Conservation (phyloP, 2,329 filamentous ascomycete genomes). For the Myrmaecium sp. region DNA sequence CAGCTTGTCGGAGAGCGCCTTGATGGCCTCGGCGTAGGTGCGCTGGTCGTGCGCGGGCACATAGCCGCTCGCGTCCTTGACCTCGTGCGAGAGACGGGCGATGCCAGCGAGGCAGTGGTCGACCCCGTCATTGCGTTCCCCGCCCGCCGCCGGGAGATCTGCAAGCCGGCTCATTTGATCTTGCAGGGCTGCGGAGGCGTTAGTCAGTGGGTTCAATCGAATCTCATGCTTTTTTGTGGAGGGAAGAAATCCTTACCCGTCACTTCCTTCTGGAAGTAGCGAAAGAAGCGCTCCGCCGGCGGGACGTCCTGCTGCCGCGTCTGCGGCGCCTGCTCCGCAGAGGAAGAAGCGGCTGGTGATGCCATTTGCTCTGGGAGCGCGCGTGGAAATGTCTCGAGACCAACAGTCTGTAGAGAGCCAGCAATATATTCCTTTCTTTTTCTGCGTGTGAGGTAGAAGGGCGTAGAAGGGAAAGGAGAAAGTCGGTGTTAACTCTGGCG, state of each 20-base stretch:
- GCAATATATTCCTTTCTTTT: no score
- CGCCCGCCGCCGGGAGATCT: slow-evolving; percentile 43
- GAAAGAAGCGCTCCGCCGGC: slow-evolving; percentile 66
- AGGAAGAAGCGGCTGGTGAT: no score
- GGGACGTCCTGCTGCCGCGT: no score
- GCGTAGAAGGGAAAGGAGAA: no score
- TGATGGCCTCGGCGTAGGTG: slow-evolving; percentile 71
- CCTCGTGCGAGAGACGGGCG: slow-evolving; percentile 62
- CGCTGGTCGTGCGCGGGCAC: slow-evolving; percentile 82
- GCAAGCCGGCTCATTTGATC: slow-evolving; percentile 55
- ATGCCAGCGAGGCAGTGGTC: slow-evolving; percentile 70
- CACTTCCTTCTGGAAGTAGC: slow-evolving; percentile 63
- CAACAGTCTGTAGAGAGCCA: no score
- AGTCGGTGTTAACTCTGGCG: no score
- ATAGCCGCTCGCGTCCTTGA: slow-evolving; percentile 66
- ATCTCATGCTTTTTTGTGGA: slow-evolving; percentile 4
- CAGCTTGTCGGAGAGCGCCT: slow-evolving; percentile 62
- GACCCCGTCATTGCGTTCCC: slow-evolving; percentile 64
- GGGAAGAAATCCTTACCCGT: slow-evolving; percentile 34
- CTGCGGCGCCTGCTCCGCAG: no score
- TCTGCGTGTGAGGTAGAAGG: no score
- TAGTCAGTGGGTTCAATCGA: slow-evolving; percentile 4
- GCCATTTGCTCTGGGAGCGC: no score
- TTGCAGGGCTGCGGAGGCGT: slow-evolving; percentile 45
- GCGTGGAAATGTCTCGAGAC: no score